phyloP scores from a whole-genome alignment of 2,329 filamentous ascomycete genomes.

The Colletotrichum tanaceti region DNA sequence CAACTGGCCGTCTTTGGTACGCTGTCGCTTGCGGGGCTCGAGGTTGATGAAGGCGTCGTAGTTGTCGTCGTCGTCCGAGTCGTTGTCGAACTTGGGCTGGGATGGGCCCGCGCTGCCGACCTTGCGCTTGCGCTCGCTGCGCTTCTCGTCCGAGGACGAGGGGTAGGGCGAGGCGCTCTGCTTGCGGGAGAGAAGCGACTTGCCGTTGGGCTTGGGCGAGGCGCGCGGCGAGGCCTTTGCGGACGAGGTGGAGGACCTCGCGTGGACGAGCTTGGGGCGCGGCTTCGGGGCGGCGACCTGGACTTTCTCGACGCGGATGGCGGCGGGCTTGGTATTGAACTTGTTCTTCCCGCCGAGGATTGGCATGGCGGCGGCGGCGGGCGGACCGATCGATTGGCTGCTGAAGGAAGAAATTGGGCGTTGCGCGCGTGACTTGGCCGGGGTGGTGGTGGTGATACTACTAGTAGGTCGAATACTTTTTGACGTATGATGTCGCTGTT shows the following conservation, averaged over 20 bases:
- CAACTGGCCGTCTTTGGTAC: constrained; percentile 54
- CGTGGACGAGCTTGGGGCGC: constrained; percentile 51
- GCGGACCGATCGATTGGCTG: not conserved
- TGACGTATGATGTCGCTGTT: constrained; percentile 9
- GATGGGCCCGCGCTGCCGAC: constrained; percentile 36
- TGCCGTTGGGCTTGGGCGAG: constrained; percentile 52
- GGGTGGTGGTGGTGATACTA: not conserved
- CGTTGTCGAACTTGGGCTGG: constrained; percentile 59
- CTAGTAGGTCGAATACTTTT: not conserved
- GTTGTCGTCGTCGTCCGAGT: constrained; percentile 63
- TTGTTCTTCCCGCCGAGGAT: constrained; percentile 60
- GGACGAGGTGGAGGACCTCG: constrained; percentile 49
- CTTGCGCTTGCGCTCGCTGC: constrained; percentile 40
- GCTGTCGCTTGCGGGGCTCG: constrained; percentile 61
- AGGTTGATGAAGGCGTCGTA: constrained; percentile 54
- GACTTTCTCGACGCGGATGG: constrained; percentile 65
- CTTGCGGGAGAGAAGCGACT: constrained; percentile 46
- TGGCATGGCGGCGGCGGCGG: constrained; percentile 42
- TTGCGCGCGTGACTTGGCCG: constrained; percentile 21
- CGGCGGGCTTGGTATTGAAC: constrained; percentile 63
- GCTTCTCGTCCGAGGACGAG: constrained; percentile 46
- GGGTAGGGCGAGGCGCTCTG: constrained; percentile 58
- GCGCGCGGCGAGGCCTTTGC: constrained; percentile 52
- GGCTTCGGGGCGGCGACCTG: constrained; percentile 55
- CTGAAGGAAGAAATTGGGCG: not conserved